A percentile compares a stretch with the other conserved stretches of the same genome.
phyloP scores from a whole-genome alignment of 768 basidiomycete species.

The Leucosporidium scottii region DNA sequence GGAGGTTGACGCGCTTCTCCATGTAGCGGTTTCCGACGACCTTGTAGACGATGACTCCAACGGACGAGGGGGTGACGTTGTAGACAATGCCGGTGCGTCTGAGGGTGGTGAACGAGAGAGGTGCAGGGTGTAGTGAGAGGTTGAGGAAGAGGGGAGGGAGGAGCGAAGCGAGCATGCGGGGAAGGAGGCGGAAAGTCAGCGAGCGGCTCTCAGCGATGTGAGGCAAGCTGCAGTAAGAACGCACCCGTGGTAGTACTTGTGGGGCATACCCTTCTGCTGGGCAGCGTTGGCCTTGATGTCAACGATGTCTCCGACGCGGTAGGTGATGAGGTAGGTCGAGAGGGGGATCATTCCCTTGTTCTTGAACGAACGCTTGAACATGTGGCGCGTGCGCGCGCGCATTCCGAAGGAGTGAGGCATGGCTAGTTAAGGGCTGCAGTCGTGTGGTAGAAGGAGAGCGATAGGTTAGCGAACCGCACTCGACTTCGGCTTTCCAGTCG shows the following conservation, averaged over 20 bases:
- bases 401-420: conserved; percentile 99
- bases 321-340: conserved; percentile 88
- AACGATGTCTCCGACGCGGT: conserved; percentile 94
- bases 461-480: not conserved
- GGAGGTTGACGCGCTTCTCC: conserved; percentile 98
- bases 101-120: conserved; percentile 36
- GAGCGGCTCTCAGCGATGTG: not conserved
- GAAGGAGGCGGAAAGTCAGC: not conserved
- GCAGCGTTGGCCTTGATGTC: conserved; percentile 99
- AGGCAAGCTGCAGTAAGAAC: not conserved
- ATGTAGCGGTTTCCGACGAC: conserved; percentile 98
- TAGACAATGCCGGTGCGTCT: conserved; percentile 97
- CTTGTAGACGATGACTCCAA: conserved; percentile 97
- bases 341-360: conserved; percentile 83
- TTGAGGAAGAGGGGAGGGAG: not conserved
- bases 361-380: conserved; percentile 99
- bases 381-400: conserved; percentile 95
- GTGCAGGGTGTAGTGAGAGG: conserved; percentile 22
- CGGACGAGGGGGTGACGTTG: conserved; percentile 91
- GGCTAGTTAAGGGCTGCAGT: conserved; percentile 18
- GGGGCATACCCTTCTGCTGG: conserved; percentile 99
- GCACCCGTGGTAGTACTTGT: conserved; percentile 90
- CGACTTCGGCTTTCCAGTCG: not conserved
- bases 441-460: conserved; percentile 2
- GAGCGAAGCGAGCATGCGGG: not conserved